These are phyloP conservation scores for Heterobasidion annosum DNA, from an alignment of 1,284 basidiomycete species.

Conservation along the genomic window DNA sequence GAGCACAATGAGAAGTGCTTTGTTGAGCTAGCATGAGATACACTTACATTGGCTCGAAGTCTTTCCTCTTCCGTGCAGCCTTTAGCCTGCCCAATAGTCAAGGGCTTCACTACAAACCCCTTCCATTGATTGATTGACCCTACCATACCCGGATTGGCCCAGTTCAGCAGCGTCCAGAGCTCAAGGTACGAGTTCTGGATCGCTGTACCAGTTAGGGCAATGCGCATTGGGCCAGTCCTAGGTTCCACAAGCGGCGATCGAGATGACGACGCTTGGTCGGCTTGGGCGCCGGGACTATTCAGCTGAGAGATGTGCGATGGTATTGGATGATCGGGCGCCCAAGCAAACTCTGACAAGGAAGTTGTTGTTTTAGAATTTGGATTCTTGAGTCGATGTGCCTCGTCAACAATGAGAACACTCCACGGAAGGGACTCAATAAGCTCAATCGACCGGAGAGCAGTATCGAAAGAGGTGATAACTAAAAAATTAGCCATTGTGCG, in stretches of 20 bases:
- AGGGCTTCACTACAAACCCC: conserved; percentile 51
- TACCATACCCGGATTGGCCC: conserved; percentile 65
- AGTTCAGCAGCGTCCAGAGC: conserved; percentile 76
- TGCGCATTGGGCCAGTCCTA: conserved; percentile 31
- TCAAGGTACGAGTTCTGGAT: conserved; percentile 85
- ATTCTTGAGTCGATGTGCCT: conserved; percentile 79
- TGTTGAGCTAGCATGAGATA: neutral
- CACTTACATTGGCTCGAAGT: conserved; percentile 41
- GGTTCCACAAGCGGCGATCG: neutral
- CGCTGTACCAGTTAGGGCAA: conserved; percentile 71
- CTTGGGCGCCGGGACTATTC: neutral
- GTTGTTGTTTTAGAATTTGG: conserved; percentile 48
- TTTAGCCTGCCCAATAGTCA: conserved; percentile 61
- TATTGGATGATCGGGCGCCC: conserved; percentile 6
- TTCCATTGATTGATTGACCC: conserved; percentile 68
- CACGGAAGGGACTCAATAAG: conserved; percentile 54
- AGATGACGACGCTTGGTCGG: neutral
- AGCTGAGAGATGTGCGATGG: conserved; percentile 10
- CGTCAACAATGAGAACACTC: conserved; percentile 73
- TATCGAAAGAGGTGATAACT: conserved; percentile 71
- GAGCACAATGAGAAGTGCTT: neutral
- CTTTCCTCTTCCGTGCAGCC: conserved; percentile 55
- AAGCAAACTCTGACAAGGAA: conserved; percentile 33
- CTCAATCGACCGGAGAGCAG: conserved; percentile 59
- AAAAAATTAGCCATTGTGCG: neutral